Evolutionary conservation across 164 flowering plant species (phyloP).

Genomic region (Cinnamomum chago): DNA sequence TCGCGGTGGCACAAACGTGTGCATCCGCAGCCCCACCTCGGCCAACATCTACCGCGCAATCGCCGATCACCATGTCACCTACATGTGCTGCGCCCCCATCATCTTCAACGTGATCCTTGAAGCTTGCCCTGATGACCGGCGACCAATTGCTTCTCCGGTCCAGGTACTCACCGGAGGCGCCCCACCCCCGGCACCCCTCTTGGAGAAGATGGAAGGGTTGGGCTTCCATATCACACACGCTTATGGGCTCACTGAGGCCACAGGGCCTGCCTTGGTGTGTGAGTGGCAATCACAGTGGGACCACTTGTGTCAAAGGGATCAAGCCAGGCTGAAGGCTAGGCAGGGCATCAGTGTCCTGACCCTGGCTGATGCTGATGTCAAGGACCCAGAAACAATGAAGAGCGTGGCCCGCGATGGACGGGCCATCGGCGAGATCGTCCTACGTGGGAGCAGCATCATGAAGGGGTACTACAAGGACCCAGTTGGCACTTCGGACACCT

Average conservation of each 20-base stretch:
- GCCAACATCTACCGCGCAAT: slow-evolving; percentile 52
- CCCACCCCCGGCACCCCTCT: slow-evolving; percentile 70
- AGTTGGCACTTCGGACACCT: slow-evolving; percentile 44
- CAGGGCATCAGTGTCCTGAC: slow-evolving; percentile 70
- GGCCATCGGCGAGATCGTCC: slow-evolving; percentile 65
- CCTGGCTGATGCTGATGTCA: slow-evolving; percentile 66
- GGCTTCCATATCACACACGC: slow-evolving; percentile 83
- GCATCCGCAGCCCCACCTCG: slow-evolving; percentile 67
- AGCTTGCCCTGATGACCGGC: slow-evolving; percentile 34
- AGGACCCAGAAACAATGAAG: slow-evolving; percentile 41
- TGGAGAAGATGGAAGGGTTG: slow-evolving; percentile 48
- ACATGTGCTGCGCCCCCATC: slow-evolving; percentile 83
- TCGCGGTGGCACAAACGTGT: slow-evolving; percentile 86
- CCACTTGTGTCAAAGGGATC: slow-evolving; percentile 28
- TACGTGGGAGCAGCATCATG: slow-evolving; percentile 79
- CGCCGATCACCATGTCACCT: slow-evolving; percentile 59
- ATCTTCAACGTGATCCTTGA: slow-evolving; percentile 68
- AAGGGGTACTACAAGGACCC: slow-evolving; percentile 73
- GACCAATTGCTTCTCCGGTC: slow-evolving; percentile 22
- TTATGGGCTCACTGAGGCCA: slow-evolving; percentile 86
- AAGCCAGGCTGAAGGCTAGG: slow-evolving; percentile 62
- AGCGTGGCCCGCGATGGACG: slow-evolving; percentile 72
- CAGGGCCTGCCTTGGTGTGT: slow-evolving; percentile 76
- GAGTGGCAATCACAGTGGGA: slow-evolving; percentile 83
- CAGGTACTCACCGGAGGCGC: slow-evolving; percentile 79